Evolutionary conservation across 495 filamentous ascomycete genomes (phyloP).

Genomic region (Penicillium cataractarum): DNA sequence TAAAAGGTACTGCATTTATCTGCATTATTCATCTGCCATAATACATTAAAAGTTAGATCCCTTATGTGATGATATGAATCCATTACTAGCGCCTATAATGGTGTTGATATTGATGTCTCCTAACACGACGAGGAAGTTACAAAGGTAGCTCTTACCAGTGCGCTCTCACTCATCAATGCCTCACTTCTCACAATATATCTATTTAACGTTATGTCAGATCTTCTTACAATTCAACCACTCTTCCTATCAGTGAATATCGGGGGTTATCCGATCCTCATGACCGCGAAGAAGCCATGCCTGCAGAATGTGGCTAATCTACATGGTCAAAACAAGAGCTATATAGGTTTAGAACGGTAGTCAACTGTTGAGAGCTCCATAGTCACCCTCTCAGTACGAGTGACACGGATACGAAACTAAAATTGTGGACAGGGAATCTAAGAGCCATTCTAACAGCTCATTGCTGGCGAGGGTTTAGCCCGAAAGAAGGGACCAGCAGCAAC

Average conservation of each 20-base stretch:
- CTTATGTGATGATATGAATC: background rate
- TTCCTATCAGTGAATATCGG: too few species aligned
- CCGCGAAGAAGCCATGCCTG: background rate
- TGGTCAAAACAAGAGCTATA: background rate
- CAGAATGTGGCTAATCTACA: background rate
- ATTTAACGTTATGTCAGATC: background rate
- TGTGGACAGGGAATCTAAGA: background rate
- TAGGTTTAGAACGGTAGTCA: background rate
- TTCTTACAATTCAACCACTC: too few species aligned
- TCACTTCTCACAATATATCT: background rate
- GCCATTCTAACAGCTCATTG: background rate
- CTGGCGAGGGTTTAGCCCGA: background rate
- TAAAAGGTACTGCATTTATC: too few species aligned
- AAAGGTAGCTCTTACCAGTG: background rate
- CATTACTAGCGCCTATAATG: background rate
- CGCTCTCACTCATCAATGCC: background rate
- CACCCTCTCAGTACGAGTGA: background rate
- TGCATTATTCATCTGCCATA: too few species aligned
- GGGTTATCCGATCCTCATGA: background rate
- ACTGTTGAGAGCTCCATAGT: background rate
- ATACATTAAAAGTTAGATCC: background rate
- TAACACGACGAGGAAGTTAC: background rate
- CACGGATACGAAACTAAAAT: background rate
- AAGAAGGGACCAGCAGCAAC: background rate
- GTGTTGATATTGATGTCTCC: background rate